Conservation (phyloP, 768 basidiomycete genomes). For the Rhizopogon roseolus region DNA sequence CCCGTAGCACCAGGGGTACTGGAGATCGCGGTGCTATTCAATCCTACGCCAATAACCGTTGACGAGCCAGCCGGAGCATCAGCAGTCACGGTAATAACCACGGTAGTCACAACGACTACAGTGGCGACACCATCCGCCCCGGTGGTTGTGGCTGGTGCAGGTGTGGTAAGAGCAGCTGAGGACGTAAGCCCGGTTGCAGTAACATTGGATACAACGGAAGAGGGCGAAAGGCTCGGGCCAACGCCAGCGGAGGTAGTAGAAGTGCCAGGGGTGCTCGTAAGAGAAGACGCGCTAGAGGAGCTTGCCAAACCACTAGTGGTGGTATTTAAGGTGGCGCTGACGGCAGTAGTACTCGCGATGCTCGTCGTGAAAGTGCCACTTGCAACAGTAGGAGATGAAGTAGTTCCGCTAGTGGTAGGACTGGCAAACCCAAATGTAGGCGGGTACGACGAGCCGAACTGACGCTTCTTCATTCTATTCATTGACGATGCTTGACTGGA, state of each 20-base stretch:
- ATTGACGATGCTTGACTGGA: neutral
- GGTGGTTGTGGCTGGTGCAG: neutral
- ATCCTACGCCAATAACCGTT: neutral
- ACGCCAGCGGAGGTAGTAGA: neutral
- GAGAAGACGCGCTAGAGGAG: neutral
- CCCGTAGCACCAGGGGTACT: neutral
- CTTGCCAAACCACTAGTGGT: neutral
- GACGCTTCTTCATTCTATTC: conserved; percentile 3
- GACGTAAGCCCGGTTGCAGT: neutral
- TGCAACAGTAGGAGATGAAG: neutral
- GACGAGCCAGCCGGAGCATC: neutral
- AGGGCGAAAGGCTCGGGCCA: neutral
- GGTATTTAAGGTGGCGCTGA: neutral
- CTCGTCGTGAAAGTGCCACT: neutral
- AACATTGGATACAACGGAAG: neutral
- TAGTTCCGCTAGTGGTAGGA: conserved; percentile 3
- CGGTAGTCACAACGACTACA: conserved; percentile 5
- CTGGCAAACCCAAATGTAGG: conserved; percentile 7
- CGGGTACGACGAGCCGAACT: neutral
- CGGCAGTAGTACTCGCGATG: neutral
- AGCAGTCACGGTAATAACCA: conserved; percentile 5
- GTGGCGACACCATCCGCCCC: conserved; percentile 1
- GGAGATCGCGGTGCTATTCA: neutral
- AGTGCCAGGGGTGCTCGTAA: neutral
- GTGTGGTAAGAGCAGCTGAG: neutral